Evolutionary conservation across 306 rosid species (phyloP).

Genomic region (Pachyrhizus erosus): DNA sequence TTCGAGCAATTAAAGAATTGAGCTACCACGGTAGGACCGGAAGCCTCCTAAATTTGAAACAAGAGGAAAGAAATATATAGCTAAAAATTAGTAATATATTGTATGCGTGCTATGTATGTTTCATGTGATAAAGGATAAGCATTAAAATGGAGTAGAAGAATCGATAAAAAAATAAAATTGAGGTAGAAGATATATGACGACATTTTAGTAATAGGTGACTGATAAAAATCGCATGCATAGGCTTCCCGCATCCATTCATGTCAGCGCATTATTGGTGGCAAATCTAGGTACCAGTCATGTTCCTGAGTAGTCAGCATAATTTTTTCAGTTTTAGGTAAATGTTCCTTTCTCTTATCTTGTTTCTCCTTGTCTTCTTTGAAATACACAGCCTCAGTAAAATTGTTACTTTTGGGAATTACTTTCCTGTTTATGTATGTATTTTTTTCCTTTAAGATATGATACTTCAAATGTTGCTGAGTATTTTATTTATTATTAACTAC

Average conservation of each 20-base stretch:
- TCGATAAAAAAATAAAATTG: neutral
- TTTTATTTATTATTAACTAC: too few species aligned
- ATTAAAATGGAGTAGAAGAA: neutral
- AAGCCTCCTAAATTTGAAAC: neutral
- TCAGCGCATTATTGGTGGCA: constrained; percentile 32
- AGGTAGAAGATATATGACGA: neutral
- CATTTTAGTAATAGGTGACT: neutral
- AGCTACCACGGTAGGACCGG: neutral
- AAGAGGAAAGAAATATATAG: neutral
- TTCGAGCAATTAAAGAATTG: constrained; percentile 7
- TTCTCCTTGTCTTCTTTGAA: neutral
- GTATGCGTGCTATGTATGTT: neutral
- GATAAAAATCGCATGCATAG: neutral
- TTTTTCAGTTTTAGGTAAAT: constrained; percentile 24
- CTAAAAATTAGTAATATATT: neutral
- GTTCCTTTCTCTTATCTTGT: constrained; percentile 25
- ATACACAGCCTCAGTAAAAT: neutral
- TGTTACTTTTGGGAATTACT: neutral
- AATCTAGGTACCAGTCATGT: constrained; percentile 24
- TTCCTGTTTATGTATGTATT: neutral
- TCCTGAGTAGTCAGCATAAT: constrained; percentile 29
- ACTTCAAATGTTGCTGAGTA: too few species aligned
- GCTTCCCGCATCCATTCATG: constrained; percentile 26
- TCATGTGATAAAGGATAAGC: constrained; percentile 19
- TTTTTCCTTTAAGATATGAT: too few species aligned